Conservation (phyloP, 352 stramenopile species). For the Pythium rishiriense region DNA sequence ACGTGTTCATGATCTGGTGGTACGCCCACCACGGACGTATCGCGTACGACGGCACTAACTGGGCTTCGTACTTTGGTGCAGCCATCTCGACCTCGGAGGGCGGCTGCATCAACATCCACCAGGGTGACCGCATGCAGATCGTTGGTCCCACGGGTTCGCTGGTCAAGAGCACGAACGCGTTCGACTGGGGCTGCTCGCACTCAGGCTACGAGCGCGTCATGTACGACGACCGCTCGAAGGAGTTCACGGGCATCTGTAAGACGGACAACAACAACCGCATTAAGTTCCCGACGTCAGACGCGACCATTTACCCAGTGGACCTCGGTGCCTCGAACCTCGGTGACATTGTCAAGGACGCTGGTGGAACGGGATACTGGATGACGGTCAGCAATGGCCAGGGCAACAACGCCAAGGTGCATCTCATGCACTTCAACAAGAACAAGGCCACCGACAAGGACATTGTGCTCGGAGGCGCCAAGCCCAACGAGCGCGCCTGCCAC, state of each 20-base stretch:
- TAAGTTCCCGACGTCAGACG: conserved; percentile 54
- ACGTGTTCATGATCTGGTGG: conserved; percentile 76
- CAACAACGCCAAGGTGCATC: conserved; percentile 49
- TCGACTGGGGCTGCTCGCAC: conserved; percentile 64
- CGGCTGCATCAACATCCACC: conserved; percentile 72
- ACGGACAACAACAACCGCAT: conserved; percentile 75
- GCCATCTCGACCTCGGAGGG: conserved; percentile 55
- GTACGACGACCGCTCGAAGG: conserved; percentile 45
- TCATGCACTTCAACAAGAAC: conserved; percentile 60
- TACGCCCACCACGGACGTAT: conserved; percentile 67
- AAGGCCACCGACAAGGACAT: conserved; percentile 49
- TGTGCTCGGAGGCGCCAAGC: conserved; percentile 41
- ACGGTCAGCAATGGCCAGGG: conserved; percentile 56
- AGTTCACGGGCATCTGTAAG: conserved; percentile 60
- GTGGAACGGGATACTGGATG: conserved; percentile 57
- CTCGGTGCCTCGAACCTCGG: conserved; percentile 47
- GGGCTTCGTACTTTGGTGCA: conserved; percentile 59
- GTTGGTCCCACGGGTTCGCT: conserved; percentile 43
- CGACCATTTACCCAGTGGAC: conserved; percentile 62
- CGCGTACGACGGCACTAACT: conserved; percentile 58
- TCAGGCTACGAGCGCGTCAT: conserved; percentile 60
- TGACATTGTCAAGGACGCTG: conserved; percentile 46
- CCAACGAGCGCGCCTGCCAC: conserved; percentile 56
- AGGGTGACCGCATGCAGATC: conserved; percentile 68
- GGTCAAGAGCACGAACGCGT: conserved; percentile 42